Evolutionary conservation across 371 early-diverging fungal species (phyloP).

Genomic region (Parasitella parasitica): DNA sequence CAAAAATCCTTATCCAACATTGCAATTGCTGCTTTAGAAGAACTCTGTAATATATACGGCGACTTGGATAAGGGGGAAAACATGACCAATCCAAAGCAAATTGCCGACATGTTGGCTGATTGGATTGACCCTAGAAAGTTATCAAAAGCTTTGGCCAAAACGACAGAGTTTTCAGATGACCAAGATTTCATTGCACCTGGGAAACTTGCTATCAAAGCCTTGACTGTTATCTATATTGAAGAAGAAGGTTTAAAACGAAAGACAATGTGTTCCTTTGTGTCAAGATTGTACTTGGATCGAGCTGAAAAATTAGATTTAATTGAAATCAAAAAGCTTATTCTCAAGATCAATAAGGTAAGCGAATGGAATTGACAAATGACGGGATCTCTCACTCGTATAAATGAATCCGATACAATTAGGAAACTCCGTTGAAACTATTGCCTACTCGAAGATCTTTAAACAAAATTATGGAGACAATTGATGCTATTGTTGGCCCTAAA

Average conservation of each 20-base stretch:
- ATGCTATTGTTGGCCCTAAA: background rate
- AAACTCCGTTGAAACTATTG: conserved; percentile 1
- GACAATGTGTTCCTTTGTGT: conserved; percentile 38
- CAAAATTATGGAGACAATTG: background rate
- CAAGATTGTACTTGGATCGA: conserved; percentile 36
- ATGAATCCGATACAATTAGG: background rate
- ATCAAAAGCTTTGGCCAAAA: background rate
- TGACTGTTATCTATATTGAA: conserved; percentile 33
- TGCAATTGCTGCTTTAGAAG: conserved; percentile 35
- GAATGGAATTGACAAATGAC: too few species aligned
- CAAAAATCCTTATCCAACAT: conserved; percentile 55
- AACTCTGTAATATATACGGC: conserved; percentile 31
- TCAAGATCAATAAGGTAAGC: conserved; percentile 35
- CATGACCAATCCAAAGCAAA: conserved; percentile 54
- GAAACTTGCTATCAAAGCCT: conserved; percentile 38
- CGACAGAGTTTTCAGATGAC: background rate
- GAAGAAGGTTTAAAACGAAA: conserved; percentile 26
- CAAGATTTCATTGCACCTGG: conserved; percentile 19
- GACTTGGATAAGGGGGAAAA: conserved; percentile 42
- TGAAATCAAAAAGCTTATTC: conserved; percentile 24
- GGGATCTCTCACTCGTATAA: background rate
- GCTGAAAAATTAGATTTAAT: conserved; percentile 22
- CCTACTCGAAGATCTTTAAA: background rate
- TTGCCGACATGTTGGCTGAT: conserved; percentile 58
- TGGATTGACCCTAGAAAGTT: conserved; percentile 62